Base-by-base conservation (phyloP, 768 basidiomycete species). In the Rhizopogon salebrosus region DNA sequence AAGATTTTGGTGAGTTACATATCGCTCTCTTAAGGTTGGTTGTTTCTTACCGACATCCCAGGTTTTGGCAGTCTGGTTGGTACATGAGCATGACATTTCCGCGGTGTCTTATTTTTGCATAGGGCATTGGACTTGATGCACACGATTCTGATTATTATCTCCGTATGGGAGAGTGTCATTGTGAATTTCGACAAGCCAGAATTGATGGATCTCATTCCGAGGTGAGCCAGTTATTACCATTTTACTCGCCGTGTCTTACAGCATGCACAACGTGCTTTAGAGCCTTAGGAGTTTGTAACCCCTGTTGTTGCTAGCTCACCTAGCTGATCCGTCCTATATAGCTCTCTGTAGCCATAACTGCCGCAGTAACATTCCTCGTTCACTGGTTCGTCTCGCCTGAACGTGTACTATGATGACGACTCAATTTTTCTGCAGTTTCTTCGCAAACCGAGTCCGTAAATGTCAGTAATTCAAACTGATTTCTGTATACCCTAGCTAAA, bases 371-470 rank as follows among this genome's bases (percentile, higher is more conserved):
- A 0, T 68, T 68, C 52, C 57, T 70, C 49, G 67, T 68, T 26
- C 67, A 68, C n/a, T 70, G 67, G 67, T 66, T 1, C 2, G 66
- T 49, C 38, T 36, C 24, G 14, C 2, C 20, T 48, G 8, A 14
- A 20, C 1, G 9, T 14, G 18, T 23, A 26, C 1, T 35, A 22
- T 31, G 4, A 13, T 5, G 14, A 14, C 6, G 20, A 34, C 29
- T 46, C 16, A 1, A 4, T 46, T 22, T 24, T 10, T 23, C 38
- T 2, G 2, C 20, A 68, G 67, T 26, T 68, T 68, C 60, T 68
- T 70, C 34, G 67, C 67, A 2, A 69, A 68, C 56, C 60, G 67
- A 54, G 64, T 68, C 31, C 60, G 68, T n/a, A 66, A 61, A 65
- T 49, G 67, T 68, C 57, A 56, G 67, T 14, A 16, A n/a, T 41